Conservation (phyloP, 83 land plant species). For the Picea mariana region DNA sequence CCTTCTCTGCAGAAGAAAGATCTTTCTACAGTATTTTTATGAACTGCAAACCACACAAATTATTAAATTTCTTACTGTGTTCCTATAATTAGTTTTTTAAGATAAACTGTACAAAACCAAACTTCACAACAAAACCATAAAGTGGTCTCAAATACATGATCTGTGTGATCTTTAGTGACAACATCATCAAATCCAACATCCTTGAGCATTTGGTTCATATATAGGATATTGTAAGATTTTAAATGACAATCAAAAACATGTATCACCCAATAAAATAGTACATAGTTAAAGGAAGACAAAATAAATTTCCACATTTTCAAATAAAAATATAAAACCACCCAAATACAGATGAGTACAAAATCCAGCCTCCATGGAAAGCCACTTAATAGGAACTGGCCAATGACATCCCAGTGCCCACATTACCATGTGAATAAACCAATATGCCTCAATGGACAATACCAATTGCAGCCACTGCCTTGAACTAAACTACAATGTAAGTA, state of each 20-base stretch:
- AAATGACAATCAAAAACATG: not conserved
- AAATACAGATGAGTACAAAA: not conserved
- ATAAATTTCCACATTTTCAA: no score
- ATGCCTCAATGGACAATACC: no score
- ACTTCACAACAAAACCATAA: no score
- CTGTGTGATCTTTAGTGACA: conserved; percentile 93
- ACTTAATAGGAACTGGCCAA: no score
- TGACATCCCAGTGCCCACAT: not conserved
- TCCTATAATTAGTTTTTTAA: not conserved
- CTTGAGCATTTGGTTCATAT: conserved; percentile 66
- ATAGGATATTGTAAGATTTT: not conserved
- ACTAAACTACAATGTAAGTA: not conserved
- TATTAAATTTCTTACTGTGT: not conserved
- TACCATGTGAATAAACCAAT: no score
- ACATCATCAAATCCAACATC: conserved; percentile 89
- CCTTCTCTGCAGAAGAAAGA: conserved; percentile 61
- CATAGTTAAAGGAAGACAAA: not conserved
- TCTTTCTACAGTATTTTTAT: conserved; percentile 73
- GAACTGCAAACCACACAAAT: conserved; percentile 50
- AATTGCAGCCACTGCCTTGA: not conserved
- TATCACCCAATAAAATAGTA: not conserved
- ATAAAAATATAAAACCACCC: not conserved
- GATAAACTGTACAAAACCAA: not conserved
- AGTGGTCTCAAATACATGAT: conserved; percentile 53
- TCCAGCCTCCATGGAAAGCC: no score